These are phyloP conservation scores for Poterioochromonas sp. DNA, from an alignment of 352 stramenopile species.

Conservation along the genomic window DNA sequence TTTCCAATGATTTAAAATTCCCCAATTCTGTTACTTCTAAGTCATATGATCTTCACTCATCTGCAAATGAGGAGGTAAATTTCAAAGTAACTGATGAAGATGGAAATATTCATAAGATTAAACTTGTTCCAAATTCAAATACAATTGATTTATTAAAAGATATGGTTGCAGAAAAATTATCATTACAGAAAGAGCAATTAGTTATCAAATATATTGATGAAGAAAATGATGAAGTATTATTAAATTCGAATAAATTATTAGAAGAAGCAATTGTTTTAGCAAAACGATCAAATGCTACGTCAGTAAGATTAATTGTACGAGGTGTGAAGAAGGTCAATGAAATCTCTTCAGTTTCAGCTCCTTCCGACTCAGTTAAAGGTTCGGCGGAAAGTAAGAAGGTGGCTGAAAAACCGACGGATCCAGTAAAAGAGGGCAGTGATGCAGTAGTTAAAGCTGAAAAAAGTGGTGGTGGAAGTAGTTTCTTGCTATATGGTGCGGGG, in stretches of 20 bases:
- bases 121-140: background rate
- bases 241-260: background rate
- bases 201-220: background rate
- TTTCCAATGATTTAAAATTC: no score
- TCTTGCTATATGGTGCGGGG: no score
- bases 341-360: no score
- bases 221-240: background rate
- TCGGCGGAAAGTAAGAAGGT: no score
- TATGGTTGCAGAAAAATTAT: background rate
- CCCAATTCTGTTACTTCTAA: no score
- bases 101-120: background rate
- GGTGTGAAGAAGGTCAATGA: background rate
- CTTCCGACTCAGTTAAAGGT: no score
- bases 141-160: background rate
- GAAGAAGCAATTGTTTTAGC: background rate
- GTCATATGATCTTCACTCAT: no score
- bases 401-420: no score
- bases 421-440: no score
- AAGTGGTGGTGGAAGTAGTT: no score
- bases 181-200: background rate
- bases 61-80: background rate
- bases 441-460: no score
- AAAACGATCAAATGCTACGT: background rate
- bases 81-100: conserved; percentile 11
- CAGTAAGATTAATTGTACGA: background rate